phyloP scores from a whole-genome alignment of 2,329 filamentous ascomycete species.

The Hypocrella siamensis region DNA sequence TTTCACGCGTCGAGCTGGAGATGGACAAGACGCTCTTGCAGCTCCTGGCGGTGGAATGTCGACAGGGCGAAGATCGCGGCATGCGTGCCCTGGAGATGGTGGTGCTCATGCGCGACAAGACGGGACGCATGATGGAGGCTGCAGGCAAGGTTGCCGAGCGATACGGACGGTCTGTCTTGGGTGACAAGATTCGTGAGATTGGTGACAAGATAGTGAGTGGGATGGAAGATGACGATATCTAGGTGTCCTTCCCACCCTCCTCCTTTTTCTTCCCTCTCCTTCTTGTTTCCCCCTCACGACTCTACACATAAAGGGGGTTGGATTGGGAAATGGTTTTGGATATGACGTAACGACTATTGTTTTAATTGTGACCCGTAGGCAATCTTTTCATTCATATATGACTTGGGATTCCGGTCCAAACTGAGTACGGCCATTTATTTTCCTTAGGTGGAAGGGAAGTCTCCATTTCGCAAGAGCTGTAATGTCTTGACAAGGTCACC shows the following conservation, averaged over 20 bases:
- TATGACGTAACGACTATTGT: too few species aligned
- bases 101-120: slow-evolving; percentile 65
- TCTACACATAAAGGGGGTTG: too few species aligned
- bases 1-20: slow-evolving; percentile 62
- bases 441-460: too few species aligned
- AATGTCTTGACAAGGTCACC: too few species aligned
- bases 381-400: too few species aligned
- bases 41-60: slow-evolving; percentile 76
- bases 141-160: slow-evolving; percentile 78
- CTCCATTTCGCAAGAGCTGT: too few species aligned
- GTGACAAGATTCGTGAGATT: slow-evolving; percentile 79
- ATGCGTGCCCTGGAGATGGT: slow-evolving; percentile 94
- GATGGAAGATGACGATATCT: slow-evolving; percentile 34
- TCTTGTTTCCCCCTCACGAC: too few species aligned
- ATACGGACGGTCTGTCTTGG: slow-evolving; percentile 65
- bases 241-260: neutral
- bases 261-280: neutral
- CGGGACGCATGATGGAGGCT: slow-evolving; percentile 80
- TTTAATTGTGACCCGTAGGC: too few species aligned
- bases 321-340: too few species aligned
- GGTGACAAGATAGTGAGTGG: slow-evolving; percentile 55
- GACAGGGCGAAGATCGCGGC: slow-evolving; percentile 79
- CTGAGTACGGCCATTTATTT: too few species aligned
- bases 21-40: slow-evolving; percentile 84
- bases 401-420: too few species aligned